These are phyloP conservation scores for Tricholoma sp. DNA, from an alignment of 768 basidiomycete genomes.

Conservation along the genomic window DNA sequence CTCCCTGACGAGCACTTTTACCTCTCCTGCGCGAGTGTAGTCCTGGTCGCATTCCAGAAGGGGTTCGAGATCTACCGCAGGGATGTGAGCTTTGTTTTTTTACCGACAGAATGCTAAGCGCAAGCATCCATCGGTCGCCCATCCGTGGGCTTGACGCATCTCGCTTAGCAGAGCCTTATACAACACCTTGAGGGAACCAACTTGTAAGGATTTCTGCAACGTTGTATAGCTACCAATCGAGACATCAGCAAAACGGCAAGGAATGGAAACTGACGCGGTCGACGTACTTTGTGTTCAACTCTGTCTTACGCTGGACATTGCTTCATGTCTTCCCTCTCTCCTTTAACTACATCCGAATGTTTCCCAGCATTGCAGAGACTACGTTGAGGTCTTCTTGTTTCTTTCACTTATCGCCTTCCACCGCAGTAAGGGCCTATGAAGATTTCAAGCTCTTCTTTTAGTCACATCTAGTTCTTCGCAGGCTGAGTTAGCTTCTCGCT, in stretches of 20 bases:
- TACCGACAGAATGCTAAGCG: not conserved
- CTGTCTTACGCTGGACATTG: not conserved
- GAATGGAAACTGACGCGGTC: no score
- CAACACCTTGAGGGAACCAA: slow-evolving; percentile 2
- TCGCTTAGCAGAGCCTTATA: not conserved
- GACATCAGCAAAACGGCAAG: not conserved
- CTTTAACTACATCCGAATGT: not conserved
- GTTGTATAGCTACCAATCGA: slow-evolving; percentile 4
- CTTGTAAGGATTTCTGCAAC: slow-evolving; percentile 3
- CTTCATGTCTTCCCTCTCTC: slow-evolving; percentile 1
- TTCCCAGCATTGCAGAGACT: not conserved
- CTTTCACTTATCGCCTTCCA: not conserved
- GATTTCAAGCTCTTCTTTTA: not conserved
- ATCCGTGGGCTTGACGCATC: slow-evolving; percentile 1
- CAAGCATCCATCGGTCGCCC: slow-evolving; percentile 3
- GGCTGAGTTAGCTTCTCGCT: slow-evolving; percentile 1
- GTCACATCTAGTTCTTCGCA: not conserved
- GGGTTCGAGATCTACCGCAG: slow-evolving; percentile 10
- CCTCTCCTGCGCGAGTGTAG: slow-evolving; percentile 15
- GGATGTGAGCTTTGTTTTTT: not conserved
- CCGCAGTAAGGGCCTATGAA: not conserved
- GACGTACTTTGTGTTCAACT: slow-evolving; percentile 8
- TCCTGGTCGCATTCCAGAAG: slow-evolving; percentile 20
- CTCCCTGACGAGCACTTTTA: slow-evolving; percentile 18
- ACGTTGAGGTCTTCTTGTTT: slow-evolving; percentile 1